Evolutionary conservation across 2,329 filamentous ascomycete genomes (phyloP), one percentile per base, ranked within the genome.

Genomic region (Sporothrix protearum): DNA sequence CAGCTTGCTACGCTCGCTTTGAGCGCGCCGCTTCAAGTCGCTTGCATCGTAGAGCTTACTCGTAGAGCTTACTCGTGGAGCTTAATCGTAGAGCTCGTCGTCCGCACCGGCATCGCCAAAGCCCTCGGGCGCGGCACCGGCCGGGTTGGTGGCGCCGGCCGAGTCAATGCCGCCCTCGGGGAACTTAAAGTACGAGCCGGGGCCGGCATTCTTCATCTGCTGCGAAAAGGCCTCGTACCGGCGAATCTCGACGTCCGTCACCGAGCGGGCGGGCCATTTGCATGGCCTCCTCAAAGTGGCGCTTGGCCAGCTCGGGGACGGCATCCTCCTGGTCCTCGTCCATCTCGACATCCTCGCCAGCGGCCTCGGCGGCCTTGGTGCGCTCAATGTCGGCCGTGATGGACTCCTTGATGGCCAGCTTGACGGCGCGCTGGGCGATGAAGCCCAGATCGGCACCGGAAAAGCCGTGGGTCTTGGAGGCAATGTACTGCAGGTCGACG

Each of bases 361-460:
- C 87, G 74, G 92, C 94, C 84, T 97, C 95, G 71, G 92, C 93
- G 78, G 91, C 91, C 89, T 97, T 97, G 79, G 87, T 86, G 76
- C 93, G 92, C 83, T 97, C 92, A 77, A 99, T 98, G 74, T 98
- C 95, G 63, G 87, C 80, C 22, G 89, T 85, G 78, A 99, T 99
- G 39, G 95, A 90, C 85, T 99, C 91, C 88, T 99, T 99, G 86
- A 99, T 99, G 77, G 96, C 96, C 79, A 98, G 91, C 90, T 99
- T 99, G 86, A 97, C 96, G 70, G 96, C 96, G 81, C 96, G 94
- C 86, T 99, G 96, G 30, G 96, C 97, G 80, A 99, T 94, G 86
- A 98, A 99, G 75, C 96, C 96, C 81, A 99, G 88, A 92, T 99
- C 96, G 79, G 96, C 96, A 94, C 96, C 96, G 71, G 96, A 98